Percentiles rank a stretch among this genome's conserved stretches.
phyloP scores from a whole-genome alignment of 2,329 filamentous ascomycete genomes.

The Diaporthe caulivora region DNA sequence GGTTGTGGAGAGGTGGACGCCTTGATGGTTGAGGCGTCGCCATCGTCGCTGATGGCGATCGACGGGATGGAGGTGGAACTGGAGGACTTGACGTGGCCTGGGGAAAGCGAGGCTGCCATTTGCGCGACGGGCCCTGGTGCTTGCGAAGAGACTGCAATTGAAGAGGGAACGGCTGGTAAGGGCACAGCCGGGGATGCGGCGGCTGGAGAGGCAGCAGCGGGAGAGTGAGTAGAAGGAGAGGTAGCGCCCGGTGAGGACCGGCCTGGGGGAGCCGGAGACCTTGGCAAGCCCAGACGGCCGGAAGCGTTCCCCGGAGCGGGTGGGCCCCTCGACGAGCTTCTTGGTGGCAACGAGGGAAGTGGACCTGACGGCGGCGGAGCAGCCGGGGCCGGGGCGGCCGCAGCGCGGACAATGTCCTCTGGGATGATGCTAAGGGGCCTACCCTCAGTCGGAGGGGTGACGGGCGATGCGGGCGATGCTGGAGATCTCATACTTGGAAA shows the following conservation, averaged over 20 bases:
- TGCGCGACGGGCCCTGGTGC: neutral
- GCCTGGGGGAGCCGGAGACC: constrained; percentile 18
- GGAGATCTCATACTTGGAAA: constrained; percentile 53
- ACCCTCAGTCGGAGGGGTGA: constrained; percentile 49
- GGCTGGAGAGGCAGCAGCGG: neutral
- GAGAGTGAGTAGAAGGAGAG: neutral
- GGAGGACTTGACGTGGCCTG: constrained; percentile 13
- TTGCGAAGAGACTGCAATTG: neutral
- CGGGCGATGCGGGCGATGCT: constrained; percentile 59
- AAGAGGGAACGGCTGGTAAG: neutral
- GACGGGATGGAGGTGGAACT: constrained; percentile 20
- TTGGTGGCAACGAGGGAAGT: constrained; percentile 23
- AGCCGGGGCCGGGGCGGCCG: neutral
- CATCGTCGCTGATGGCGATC: constrained; percentile 24
- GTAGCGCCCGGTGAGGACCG: neutral
- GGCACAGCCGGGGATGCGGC: neutral
- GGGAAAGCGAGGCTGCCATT: neutral
- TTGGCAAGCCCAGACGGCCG: neutral
- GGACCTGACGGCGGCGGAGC: constrained; percentile 14
- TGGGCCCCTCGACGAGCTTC: constrained; percentile 13
- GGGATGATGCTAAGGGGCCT: constrained; percentile 37
- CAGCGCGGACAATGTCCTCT: constrained; percentile 16
- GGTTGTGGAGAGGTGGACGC: neutral
- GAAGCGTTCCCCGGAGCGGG: constrained; percentile 13
- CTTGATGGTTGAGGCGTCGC: constrained; percentile 30